phyloP scores from a whole-genome alignment of 768 basidiomycete species.

The Leccinum arenicola region DNA sequence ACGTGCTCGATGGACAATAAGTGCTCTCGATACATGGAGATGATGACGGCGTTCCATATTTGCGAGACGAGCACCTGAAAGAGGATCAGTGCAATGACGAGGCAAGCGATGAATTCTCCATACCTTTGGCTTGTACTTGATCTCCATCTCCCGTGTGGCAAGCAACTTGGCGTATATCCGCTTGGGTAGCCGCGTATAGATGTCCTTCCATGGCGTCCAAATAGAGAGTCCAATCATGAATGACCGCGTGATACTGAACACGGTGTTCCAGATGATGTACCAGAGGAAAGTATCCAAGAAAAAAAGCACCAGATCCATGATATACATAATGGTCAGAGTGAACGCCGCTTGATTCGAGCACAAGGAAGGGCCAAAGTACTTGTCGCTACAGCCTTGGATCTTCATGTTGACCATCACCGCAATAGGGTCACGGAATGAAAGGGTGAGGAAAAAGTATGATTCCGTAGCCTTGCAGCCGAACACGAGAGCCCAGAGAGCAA shows the following conservation, averaged over 20 bases:
- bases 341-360: conserved; percentile 95
- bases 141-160: conserved; percentile 93
- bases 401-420: conserved; percentile 96
- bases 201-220: conserved; percentile 99
- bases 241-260: conserved; percentile 82
- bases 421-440: conserved; percentile 92
- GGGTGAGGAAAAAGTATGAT: conserved; percentile 97
- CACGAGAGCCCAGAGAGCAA: conserved; percentile 85
- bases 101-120: conserved; percentile 7
- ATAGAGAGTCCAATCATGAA: conserved; percentile 93
- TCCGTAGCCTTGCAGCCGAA: conserved; percentile 97
- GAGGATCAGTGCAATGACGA: conserved; percentile 1
- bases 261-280: conserved; percentile 99
- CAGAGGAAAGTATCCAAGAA: conserved; percentile 99
- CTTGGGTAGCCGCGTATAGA: conserved; percentile 94
- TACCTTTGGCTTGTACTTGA: conserved; percentile 99
- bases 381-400: conserved; percentile 86
- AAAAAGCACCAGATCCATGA: conserved; percentile 97
- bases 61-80: conserved; percentile 91
- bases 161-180: conserved; percentile 95
- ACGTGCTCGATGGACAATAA: conserved; percentile 98
- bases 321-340: conserved; percentile 94
- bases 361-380: conserved; percentile 76
- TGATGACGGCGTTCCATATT: conserved; percentile 99
- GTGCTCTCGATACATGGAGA: conserved; percentile 99